These are phyloP conservation scores for Eremothecium sinecaudum DNA, from an alignment of 1,139 yeast genomes.

Conservation along the genomic window DNA sequence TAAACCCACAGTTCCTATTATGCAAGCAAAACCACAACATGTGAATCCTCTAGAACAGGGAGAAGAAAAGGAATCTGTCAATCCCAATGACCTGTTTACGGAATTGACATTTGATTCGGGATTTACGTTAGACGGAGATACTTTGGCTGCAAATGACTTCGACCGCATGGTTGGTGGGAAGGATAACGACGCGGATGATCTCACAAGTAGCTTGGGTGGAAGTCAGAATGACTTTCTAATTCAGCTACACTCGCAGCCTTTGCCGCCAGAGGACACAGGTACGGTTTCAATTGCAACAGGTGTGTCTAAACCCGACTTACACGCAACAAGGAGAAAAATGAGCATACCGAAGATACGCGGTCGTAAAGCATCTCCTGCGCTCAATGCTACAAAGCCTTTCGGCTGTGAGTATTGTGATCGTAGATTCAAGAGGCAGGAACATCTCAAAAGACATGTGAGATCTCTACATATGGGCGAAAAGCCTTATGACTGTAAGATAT, in stretches of 20 bases:
- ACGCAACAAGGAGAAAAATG: slow-evolving; percentile 11
- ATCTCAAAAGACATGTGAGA: slow-evolving; percentile 65
- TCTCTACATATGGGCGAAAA: slow-evolving; percentile 67
- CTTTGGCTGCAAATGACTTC: neutral
- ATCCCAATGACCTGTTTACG: slow-evolving; percentile 6
- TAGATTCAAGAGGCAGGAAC: slow-evolving; percentile 70
- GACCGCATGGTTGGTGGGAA: neutral
- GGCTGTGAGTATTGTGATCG: slow-evolving; percentile 42
- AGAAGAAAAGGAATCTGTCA: slow-evolving; percentile 4
- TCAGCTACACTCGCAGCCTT: neutral
- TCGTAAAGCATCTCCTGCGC: slow-evolving; percentile 33
- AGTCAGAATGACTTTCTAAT: neutral
- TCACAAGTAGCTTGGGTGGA: neutral
- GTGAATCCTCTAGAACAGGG: neutral
- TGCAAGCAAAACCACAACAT: neutral
- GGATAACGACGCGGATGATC: neutral
- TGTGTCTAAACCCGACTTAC: neutral
- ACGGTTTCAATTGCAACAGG: neutral
- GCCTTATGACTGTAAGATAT: slow-evolving; percentile 62
- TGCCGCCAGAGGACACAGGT: slow-evolving; percentile 1
- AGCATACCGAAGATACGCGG: slow-evolving; percentile 32
- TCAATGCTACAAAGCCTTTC: slow-evolving; percentile 32
- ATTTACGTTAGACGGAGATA: neutral
- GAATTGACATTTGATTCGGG: neutral
- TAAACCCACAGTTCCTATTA: slow-evolving; percentile 13